phyloP scores from a whole-genome alignment of 164 flowering plant species.

The Vitis amurensis region DNA sequence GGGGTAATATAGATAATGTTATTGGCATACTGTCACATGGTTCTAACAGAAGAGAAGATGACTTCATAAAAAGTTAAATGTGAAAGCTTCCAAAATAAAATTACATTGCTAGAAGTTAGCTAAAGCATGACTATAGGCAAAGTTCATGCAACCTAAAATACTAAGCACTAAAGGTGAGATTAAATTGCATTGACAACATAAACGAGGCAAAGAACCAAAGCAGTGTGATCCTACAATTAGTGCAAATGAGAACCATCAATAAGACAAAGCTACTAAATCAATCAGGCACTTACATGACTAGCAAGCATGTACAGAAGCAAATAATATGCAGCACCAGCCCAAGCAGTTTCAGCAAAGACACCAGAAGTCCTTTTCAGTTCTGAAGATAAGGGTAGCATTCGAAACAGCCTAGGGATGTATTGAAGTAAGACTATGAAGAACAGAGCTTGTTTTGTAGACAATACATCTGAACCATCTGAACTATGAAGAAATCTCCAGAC shows the following conservation, averaged over 20 bases:
- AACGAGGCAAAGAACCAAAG: neutral
- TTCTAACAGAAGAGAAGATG: neutral
- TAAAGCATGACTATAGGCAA: neutral
- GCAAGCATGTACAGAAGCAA: slow-evolving; percentile 92
- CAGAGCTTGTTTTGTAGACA: slow-evolving; percentile 76
- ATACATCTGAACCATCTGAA: slow-evolving; percentile 70
- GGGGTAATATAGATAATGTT: too few relatives aligned
- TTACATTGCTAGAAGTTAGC: neutral
- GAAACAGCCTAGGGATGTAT: slow-evolving; percentile 76
- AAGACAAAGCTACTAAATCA: slow-evolving; percentile 4
- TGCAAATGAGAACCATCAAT: neutral
- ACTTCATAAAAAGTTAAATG: neutral
- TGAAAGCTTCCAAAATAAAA: neutral
- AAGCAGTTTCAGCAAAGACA: slow-evolving; percentile 95
- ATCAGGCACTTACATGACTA: slow-evolving; percentile 79
- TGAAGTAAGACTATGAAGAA: slow-evolving; percentile 74
- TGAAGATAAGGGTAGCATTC: slow-evolving; percentile 70
- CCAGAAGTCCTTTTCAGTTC: slow-evolving; percentile 94
- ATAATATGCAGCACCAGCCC: slow-evolving; percentile 98
- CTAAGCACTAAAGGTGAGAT: neutral
- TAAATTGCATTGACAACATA: neutral
- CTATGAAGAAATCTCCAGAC: slow-evolving; percentile 76
- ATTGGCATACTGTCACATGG: neutral
- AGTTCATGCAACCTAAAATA: neutral
- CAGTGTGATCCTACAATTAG: neutral